Conservation (phyloP, 164 flowering plant genomes). For the Chloranthus sessilifolius region DNA sequence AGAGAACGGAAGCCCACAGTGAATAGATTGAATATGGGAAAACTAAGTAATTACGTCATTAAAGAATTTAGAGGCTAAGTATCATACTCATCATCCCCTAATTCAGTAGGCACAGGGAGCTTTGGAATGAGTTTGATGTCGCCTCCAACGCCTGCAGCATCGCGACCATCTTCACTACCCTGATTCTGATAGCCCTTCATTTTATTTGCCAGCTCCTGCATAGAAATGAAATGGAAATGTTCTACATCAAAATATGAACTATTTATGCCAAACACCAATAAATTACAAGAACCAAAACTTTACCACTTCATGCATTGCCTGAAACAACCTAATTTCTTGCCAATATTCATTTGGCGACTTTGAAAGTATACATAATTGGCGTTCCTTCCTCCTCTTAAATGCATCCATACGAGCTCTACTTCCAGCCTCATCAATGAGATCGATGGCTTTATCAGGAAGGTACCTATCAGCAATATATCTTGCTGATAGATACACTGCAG, state of each 20-base stretch:
- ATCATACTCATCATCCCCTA: slow-evolving; percentile 48
- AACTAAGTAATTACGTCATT: slow-evolving; percentile 7
- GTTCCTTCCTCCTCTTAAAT: slow-evolving; percentile 51
- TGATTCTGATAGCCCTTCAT: slow-evolving; percentile 19
- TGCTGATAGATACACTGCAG: slow-evolving; percentile 71
- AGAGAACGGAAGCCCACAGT: slow-evolving; percentile 7
- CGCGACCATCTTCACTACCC: slow-evolving; percentile 9
- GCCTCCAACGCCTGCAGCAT: slow-evolving; percentile 25
- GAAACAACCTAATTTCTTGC: slow-evolving; percentile 78
- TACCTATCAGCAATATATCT: slow-evolving; percentile 76
- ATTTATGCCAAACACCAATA: not conserved
- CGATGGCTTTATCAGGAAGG: slow-evolving; percentile 96
- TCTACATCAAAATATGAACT: not conserved
- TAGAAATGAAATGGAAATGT: not conserved
- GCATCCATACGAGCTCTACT: slow-evolving; percentile 77
- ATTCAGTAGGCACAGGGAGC: slow-evolving; percentile 22
- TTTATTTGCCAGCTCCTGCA: slow-evolving; percentile 48
- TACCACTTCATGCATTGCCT: slow-evolving; percentile 82
- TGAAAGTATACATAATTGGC: slow-evolving; percentile 46
- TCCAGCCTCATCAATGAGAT: slow-evolving; percentile 93
- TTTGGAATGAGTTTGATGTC: slow-evolving; percentile 24
- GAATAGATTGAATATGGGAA: slow-evolving; percentile 4
- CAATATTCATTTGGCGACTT: slow-evolving; percentile 74
- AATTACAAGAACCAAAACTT: slow-evolving; percentile 1
- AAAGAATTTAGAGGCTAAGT: slow-evolving; percentile 6